Percentiles rank a stretch among this genome's conserved stretches.
Conservation (phyloP, 495 filamentous ascomycete species). For the Podospora anserina region DNA sequence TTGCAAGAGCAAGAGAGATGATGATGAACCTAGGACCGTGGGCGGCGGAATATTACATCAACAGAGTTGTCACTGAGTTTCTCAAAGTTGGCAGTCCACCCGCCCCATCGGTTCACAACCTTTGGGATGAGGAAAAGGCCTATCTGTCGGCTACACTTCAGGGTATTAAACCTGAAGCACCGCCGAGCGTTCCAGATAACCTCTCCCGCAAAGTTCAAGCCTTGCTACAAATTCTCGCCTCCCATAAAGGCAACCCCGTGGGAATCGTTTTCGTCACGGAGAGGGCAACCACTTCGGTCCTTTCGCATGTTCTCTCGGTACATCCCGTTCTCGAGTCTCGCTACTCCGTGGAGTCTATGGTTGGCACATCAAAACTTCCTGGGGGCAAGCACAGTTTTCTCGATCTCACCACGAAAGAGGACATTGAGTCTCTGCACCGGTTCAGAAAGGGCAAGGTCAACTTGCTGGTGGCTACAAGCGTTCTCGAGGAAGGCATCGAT, state of each 20-base stretch:
- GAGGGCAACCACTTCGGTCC: conserved; percentile 62
- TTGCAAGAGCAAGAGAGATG: conserved; percentile 49
- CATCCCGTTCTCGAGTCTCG: conserved; percentile 56
- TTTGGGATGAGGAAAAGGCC: conserved; percentile 52
- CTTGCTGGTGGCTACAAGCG: conserved; percentile 77
- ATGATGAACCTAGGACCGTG: conserved; percentile 67
- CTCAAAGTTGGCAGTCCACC: conserved; percentile 23
- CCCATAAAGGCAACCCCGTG: conserved; percentile 48
- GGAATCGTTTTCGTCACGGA: conserved; percentile 80
- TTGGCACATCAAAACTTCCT: conserved; percentile 62
- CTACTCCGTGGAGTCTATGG: conserved; percentile 63
- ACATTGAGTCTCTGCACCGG: conserved; percentile 59
- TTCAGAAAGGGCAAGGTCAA: conserved; percentile 70
- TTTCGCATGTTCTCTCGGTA: conserved; percentile 61
- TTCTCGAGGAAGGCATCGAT: conserved; percentile 91
- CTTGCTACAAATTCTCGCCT: conserved; percentile 52
- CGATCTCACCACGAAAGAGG: conserved; percentile 56
- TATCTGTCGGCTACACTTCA: conserved; percentile 58
- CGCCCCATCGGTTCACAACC: conserved; percentile 36
- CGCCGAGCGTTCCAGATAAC: conserved; percentile 25
- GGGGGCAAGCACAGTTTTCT: conserved; percentile 53
- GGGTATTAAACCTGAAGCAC: conserved; percentile 38
- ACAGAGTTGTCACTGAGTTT: conserved; percentile 51
- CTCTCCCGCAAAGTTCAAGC: conserved; percentile 54
- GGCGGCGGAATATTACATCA: conserved; percentile 71